Percentiles rank a stretch among this genome's conserved stretches.
These are phyloP conservation scores for Mrakia blollopis DNA, from an alignment of 768 basidiomycete species.

Conservation along the genomic window DNA sequence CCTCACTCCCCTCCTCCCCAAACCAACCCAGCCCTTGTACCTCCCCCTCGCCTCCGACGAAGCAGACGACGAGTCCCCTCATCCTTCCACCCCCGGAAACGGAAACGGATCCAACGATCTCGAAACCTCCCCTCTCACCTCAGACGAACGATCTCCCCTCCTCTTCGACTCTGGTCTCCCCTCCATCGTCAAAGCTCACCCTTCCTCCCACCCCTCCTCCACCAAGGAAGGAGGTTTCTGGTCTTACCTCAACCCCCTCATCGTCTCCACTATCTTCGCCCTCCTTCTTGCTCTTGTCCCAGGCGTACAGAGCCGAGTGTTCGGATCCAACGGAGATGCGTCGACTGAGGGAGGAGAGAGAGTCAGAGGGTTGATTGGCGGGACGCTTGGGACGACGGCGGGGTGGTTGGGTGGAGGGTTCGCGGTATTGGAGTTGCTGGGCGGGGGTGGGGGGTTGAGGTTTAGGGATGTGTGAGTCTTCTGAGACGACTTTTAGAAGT, in stretches of 20 bases:
- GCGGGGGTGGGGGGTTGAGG: slow-evolving; percentile 23
- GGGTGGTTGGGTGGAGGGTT: slow-evolving; percentile 19
- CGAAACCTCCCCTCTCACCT: background rate
- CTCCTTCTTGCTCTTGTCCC: slow-evolving; percentile 19
- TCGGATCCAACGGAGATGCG: background rate
- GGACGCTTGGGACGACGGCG: slow-evolving; percentile 20
- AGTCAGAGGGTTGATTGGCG: slow-evolving; percentile 11
- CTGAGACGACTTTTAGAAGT: background rate
- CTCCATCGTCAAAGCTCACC: background rate
- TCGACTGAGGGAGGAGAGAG: background rate
- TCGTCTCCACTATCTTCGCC: slow-evolving; percentile 19
- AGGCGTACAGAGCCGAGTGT: slow-evolving; percentile 11
- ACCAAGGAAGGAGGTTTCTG: background rate
- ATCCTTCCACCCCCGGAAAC: background rate
- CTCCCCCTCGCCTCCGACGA: slow-evolving; percentile 14
- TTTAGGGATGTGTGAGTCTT: slow-evolving; percentile 19
- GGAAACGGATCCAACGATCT: background rate
- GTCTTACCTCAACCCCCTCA: slow-evolving; percentile 20
- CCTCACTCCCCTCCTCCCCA: slow-evolving; percentile 13
- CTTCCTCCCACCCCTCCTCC: background rate
- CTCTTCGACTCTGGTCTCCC: background rate
- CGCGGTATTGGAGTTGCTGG: slow-evolving; percentile 22
- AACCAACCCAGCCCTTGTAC: background rate
- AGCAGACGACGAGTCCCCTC: slow-evolving; percentile 5
- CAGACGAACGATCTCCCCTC: slow-evolving; percentile 22